Evolutionary conservation across 2,329 filamentous ascomycete genomes (phyloP).

Genomic region (Fusarium pininemorale): DNA sequence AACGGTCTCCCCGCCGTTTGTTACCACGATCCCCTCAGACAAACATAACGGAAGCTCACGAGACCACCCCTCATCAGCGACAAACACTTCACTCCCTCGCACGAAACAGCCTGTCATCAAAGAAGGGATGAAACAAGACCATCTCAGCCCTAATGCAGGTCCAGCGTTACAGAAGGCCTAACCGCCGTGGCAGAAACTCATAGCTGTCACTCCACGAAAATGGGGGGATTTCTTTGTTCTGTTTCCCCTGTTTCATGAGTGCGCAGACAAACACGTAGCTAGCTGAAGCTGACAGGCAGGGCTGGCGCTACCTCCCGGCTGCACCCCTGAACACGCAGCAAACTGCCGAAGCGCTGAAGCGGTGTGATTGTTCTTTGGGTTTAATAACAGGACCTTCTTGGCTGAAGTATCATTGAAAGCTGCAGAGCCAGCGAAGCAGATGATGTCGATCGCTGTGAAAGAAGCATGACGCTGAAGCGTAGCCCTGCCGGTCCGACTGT

Average conservation of each 20-base stretch:
- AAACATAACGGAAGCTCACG: neutral
- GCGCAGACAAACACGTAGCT: constrained; percentile 3
- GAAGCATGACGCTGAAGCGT: constrained; percentile 14
- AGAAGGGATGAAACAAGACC: constrained; percentile 13
- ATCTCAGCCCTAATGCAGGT: constrained; percentile 12
- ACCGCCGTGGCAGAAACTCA: constrained; percentile 14
- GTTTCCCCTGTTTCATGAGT: constrained; percentile 17
- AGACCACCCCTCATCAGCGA: constrained; percentile 1
- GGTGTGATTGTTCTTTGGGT: constrained; percentile 11
- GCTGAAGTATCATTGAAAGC: neutral
- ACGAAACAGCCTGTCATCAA: neutral
- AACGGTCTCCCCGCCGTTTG: constrained; percentile 14
- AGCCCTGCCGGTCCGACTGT: constrained; percentile 22
- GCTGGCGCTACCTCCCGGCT: constrained; percentile 1
- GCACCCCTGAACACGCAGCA: neutral
- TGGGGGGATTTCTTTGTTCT: constrained; percentile 8
- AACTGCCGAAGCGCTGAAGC: constrained; percentile 13
- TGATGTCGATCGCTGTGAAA: neutral
- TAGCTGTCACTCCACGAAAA: neutral
- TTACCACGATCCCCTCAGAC: neutral
- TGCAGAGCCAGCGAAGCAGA: constrained; percentile 26
- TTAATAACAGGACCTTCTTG: constrained; percentile 1
- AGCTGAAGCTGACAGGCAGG: constrained; percentile 13
- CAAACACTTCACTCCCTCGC: neutral
- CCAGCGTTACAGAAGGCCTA: constrained; percentile 8